A percentile compares a stretch with the other conserved stretches of the same genome.
These are phyloP conservation scores for Globisporangium echinulatum DNA, from an alignment of 352 stramenopile species.

Conservation along the genomic window DNA sequence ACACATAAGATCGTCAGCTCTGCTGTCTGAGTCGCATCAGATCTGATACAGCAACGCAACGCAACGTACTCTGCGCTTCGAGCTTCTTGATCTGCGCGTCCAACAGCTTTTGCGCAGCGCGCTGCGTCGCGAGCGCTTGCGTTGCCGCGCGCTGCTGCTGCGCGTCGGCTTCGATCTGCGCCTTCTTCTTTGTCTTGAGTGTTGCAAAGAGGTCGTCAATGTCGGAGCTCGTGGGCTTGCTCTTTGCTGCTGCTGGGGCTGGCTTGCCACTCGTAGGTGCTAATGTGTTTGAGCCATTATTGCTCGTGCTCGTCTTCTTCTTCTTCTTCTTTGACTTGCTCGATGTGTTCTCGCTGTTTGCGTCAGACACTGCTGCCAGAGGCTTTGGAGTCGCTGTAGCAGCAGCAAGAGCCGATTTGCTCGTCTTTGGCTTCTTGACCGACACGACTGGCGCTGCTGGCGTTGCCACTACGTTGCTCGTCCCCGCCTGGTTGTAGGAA, in stretches of 20 bases:
- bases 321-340: constrained; percentile 42
- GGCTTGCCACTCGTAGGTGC: background rate
- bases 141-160: constrained; percentile 45
- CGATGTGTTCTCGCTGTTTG: background rate
- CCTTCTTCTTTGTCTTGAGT: constrained; percentile 71
- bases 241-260: background rate
- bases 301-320: constrained; percentile 45
- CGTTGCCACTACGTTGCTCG: background rate
- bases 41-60: no score
- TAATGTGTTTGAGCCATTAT: background rate
- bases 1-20: constrained; percentile 4
- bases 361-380: background rate
- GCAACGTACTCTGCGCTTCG: constrained; percentile 65
- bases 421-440: constrained; percentile 12
- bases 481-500: no score
- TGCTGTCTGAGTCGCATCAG: background rate
- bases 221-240: constrained; percentile 23
- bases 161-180: constrained; percentile 48
- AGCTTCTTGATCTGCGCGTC: constrained; percentile 79
- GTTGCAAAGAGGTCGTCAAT: constrained; percentile 79
- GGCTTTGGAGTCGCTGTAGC: background rate
- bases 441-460: background rate
- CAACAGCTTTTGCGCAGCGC: constrained; percentile 57
- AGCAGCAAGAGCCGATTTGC: constrained; percentile 1
- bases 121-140: constrained; percentile 29